These are phyloP conservation scores for Bifiguratus adelaidae DNA, from an alignment of 192 early-diverging fungal genomes.

Conservation along the genomic window DNA sequence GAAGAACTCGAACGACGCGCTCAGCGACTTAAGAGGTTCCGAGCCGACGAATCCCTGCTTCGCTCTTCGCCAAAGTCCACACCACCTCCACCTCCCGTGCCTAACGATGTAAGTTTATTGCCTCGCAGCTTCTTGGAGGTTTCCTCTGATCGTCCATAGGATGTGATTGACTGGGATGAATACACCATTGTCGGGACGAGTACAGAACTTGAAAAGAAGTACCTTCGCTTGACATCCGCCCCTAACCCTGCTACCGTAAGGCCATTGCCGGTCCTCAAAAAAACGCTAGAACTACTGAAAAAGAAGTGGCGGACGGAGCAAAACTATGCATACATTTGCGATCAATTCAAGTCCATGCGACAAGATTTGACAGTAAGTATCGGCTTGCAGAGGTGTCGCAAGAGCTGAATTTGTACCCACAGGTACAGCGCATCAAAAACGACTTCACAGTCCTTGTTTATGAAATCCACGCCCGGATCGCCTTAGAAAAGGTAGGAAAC, in stretches of 20 bases:
- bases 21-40: slow-evolving; percentile 13
- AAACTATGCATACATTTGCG: slow-evolving; percentile 94
- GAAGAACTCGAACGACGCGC: neutral
- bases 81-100: slow-evolving; percentile 6
- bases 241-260: slow-evolving; percentile 93
- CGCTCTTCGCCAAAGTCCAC: neutral
- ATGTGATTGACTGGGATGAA: slow-evolving; percentile 70
- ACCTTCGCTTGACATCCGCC: slow-evolving; percentile 87
- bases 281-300: slow-evolving; percentile 70
- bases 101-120: neutral
- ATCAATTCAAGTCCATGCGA: slow-evolving; percentile 92
- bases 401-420: neutral
- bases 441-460: slow-evolving; percentile 92
- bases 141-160: slow-evolving; percentile 18
- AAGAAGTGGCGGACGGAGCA: slow-evolving; percentile 70
- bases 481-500: slow-evolving; percentile 71
- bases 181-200: slow-evolving; percentile 87
- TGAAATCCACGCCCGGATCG: slow-evolving; percentile 91
- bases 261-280: slow-evolving; percentile 63
- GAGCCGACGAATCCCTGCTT: slow-evolving; percentile 10
- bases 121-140: neutral
- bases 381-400: too few relatives aligned
- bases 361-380: slow-evolving; percentile 85
- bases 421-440: slow-evolving; percentile 86
- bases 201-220: slow-evolving; percentile 78